These are phyloP conservation scores for Microbotryum scabiosae DNA, from an alignment of 1,284 basidiomycete genomes.

Conservation along the genomic window DNA sequence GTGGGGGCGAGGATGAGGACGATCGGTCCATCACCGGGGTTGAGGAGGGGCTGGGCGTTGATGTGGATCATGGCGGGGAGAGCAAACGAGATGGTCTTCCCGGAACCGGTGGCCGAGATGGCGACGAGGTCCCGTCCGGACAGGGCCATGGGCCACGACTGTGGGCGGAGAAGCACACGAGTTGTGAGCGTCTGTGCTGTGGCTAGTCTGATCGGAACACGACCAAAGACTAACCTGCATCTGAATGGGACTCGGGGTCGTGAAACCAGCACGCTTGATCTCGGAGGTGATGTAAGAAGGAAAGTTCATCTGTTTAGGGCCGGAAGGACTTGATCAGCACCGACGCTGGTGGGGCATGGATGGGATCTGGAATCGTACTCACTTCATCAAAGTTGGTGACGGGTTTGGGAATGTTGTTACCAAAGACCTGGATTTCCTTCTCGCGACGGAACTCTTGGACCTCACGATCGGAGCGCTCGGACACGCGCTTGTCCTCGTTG, in stretches of 20 bases:
- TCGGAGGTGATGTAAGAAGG: conserved; percentile 92
- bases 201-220: too few species aligned
- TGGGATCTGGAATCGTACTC: conserved; percentile 43
- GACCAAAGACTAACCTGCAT: conserved; percentile 55
- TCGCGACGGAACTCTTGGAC: conserved; percentile 72
- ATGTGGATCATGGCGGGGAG: conserved; percentile 99
- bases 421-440: conserved; percentile 91
- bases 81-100: conserved; percentile 96
- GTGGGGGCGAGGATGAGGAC: conserved; percentile 94
- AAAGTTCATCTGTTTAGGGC: conserved; percentile 45
- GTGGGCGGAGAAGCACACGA: conserved; percentile 36
- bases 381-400: conserved; percentile 88
- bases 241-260: conserved; percentile 84
- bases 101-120: conserved; percentile 92
- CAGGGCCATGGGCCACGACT: conserved; percentile 51
- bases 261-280: conserved; percentile 88
- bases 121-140: conserved; percentile 52
- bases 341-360: background rate
- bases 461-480: conserved; percentile 69
- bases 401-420: conserved; percentile 77
- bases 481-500: conserved; percentile 74
- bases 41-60: conserved; percentile 92
- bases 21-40: conserved; percentile 93
- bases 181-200: too few species aligned
- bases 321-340: background rate